phyloP scores from a whole-genome alignment of 148 eudicot genomes.

The Simmondsia chinensis region DNA sequence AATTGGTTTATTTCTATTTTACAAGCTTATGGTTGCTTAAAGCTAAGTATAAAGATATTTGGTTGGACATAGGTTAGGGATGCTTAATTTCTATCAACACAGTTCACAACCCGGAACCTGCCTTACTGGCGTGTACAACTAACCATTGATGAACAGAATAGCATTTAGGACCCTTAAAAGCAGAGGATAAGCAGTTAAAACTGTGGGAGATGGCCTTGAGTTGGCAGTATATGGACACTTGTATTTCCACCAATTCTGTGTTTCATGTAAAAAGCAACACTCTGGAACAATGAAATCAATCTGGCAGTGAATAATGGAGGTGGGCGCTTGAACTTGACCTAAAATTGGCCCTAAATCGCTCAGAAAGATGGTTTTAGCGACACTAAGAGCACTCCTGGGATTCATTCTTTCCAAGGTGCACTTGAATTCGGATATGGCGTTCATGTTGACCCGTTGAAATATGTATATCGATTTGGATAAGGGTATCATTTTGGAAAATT shows the following conservation, averaged over 20 bases:
- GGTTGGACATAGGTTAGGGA: too few relatives aligned
- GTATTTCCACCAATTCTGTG: constrained; percentile 15
- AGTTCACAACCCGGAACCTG: too few relatives aligned
- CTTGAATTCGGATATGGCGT: constrained; percentile 12
- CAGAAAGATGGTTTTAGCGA: constrained; percentile 14
- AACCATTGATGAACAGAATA: too few relatives aligned
- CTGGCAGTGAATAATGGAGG: constrained; percentile 15
- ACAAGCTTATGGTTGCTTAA: too few relatives aligned
- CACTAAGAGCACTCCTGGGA: constrained; percentile 7
- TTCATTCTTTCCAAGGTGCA: constrained; percentile 16
- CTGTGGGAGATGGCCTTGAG: constrained; percentile 27
- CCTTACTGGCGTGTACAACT: too few relatives aligned
- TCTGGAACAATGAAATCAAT: constrained; percentile 18
- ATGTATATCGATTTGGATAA: constrained; percentile 12
- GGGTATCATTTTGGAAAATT: constrained; percentile 9
- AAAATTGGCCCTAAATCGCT: constrained; percentile 14
- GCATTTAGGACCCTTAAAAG: constrained; percentile 7
- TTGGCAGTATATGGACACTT: constrained; percentile 7
- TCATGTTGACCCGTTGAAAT: constrained; percentile 12
- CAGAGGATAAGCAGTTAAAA: constrained; percentile 12
- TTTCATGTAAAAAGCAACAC: constrained; percentile 15
- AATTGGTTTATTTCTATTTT: too few relatives aligned
- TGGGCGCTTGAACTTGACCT: constrained; percentile 8
- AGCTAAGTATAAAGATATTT: too few relatives aligned
- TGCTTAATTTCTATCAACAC: too few relatives aligned